Evolutionary conservation across 192 early-diverging fungal species (phyloP).

Genomic region (Cetraspora pellucida): DNA sequence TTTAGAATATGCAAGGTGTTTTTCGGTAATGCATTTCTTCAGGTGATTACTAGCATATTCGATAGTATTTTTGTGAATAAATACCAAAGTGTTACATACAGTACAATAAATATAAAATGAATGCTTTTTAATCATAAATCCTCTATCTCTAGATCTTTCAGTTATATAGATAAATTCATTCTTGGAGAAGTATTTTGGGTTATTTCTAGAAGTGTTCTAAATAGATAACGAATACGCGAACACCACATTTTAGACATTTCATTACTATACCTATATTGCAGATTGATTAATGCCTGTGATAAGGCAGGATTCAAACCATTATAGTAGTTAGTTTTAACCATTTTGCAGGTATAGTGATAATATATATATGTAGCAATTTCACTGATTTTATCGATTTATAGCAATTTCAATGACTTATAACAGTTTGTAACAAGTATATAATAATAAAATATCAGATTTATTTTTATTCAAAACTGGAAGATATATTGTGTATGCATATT

Average conservation of each 20-base stretch:
- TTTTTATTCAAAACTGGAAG: too few species aligned
- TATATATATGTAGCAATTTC: not conserved
- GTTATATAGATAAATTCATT: slow-evolving; percentile 25
- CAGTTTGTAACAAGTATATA: too few species aligned
- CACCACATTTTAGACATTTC: slow-evolving; percentile 5
- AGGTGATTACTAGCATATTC: not conserved
- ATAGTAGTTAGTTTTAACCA: slow-evolving; percentile 12
- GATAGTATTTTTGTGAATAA: slow-evolving; percentile 3
- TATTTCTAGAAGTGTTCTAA: slow-evolving; percentile 26
- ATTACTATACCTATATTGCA: slow-evolving; percentile 16
- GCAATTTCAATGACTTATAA: too few species aligned
- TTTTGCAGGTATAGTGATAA: not conserved
- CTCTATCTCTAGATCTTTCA: slow-evolving; percentile 20
- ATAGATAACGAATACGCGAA: slow-evolving; percentile 26
- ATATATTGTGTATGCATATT: too few species aligned
- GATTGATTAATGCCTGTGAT: slow-evolving; percentile 9
- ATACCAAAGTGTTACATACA: slow-evolving; percentile 4
- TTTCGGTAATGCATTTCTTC: not conserved
- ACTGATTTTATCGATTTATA: too few species aligned
- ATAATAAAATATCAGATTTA: too few species aligned
- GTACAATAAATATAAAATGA: slow-evolving; percentile 25
- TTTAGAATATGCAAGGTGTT: not conserved
- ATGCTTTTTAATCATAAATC: not conserved
- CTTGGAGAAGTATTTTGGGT: slow-evolving; percentile 28
- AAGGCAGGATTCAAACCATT: not conserved